Evolutionary conservation across 192 early-diverging fungal species (phyloP), one percentile per base, ranked within the genome.

Genomic region (Linnemannia schmuckeri): DNA sequence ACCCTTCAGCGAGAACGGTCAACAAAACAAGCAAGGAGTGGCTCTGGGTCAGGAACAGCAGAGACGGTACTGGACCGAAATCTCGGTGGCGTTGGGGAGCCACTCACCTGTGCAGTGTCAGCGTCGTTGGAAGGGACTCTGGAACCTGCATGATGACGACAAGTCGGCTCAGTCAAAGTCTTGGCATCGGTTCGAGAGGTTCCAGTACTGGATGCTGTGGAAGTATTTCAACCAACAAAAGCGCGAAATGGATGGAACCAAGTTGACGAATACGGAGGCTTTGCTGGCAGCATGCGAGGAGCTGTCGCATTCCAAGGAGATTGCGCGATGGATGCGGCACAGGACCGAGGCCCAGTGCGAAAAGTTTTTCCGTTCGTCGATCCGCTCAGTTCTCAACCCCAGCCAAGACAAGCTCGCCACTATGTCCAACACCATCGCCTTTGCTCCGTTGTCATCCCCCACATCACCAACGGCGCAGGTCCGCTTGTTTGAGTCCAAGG

Each of bases 171-270:
- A 81, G 57, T 75, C 77, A 0, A 81, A 74, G 33, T 52, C 75
- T 4, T 87, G 72, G 70, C 84, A 87, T 61, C 71, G 79, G 24
- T 61, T 78, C 30, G 84, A 87, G n/a, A 55, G 75, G 13, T 54
- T 74, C 27, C 75, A 87, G 37, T 87, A 81, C 38, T 87, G 84
- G 84, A 87, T 81, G 79, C n/a, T 87, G 9, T 87, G 84, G 84
- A 72, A 41, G 8, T 68, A 81, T 52, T 68, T 80, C 33, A 72
- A 55, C 27, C 78, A 47, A 37, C 54, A 68, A 22, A 38, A 4
- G 33, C 22, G 12, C 18, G 3, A 40, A 0, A 46, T 18, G 0
- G 49, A n/a, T 52, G 44, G 22, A n/a, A 13, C 33, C 10, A 33
- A 22, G 17, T 37, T 63, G n/a, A 68, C 0, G 35, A 74, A 13